Evolutionary conservation across 2,329 filamentous ascomycete genomes (phyloP).

Genomic region (Cladosporium sphaerospermum): DNA sequence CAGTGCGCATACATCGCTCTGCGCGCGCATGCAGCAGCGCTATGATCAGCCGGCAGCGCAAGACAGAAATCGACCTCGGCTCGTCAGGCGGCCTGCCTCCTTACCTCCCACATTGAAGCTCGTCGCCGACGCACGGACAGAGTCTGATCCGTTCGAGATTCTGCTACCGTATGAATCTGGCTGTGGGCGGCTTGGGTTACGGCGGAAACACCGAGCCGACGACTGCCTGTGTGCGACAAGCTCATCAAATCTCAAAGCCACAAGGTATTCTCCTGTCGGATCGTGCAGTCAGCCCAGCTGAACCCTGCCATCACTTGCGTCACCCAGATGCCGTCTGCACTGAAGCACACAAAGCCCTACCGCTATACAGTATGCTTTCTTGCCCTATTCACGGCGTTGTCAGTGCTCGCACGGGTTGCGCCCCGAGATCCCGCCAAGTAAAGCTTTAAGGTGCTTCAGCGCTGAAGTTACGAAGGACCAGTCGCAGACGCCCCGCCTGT

Average conservation of each 20-base stretch:
- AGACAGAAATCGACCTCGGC: too few relatives aligned
- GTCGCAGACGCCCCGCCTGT: constrained; percentile 7
- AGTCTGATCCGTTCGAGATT: background rate
- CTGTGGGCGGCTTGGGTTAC: background rate
- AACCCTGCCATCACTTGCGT: background rate
- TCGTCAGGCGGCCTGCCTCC: too few relatives aligned
- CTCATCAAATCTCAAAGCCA: background rate
- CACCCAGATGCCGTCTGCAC: background rate
- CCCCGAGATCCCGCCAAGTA: constrained; percentile 8
- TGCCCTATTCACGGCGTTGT: too few relatives aligned
- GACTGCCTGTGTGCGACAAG: background rate
- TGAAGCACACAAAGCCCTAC: background rate
- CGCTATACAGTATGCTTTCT: too few relatives aligned
- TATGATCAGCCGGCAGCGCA: too few relatives aligned
- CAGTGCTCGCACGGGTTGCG: background rate
- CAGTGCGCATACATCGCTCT: too few relatives aligned
- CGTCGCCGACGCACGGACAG: background rate
- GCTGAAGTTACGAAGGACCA: background rate
- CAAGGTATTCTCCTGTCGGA: background rate
- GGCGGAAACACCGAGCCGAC: too few relatives aligned
- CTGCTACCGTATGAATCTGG: background rate
- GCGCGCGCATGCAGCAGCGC: too few relatives aligned
- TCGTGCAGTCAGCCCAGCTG: too few relatives aligned
- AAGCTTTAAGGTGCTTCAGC: constrained; percentile 5
- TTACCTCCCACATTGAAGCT: too few relatives aligned